These are phyloP conservation scores for Hapsidospora chrysogenum DNA, from an alignment of 495 filamentous ascomycete genomes.

Conservation along the genomic window DNA sequence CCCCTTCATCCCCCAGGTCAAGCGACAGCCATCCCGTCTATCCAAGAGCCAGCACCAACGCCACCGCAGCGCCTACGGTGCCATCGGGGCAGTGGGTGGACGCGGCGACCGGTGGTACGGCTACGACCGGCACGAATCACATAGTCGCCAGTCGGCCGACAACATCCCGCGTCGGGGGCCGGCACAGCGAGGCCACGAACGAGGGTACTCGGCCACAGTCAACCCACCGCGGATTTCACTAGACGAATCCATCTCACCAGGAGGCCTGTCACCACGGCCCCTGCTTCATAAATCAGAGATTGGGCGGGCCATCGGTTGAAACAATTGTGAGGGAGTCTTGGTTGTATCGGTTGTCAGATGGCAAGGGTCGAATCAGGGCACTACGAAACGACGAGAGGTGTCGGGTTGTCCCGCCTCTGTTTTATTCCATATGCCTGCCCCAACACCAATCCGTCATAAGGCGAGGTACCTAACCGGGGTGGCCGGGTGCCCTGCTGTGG, in stretches of 20 bases:
- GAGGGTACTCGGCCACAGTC: conserved; percentile 24
- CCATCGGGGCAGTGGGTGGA: conserved; percentile 19
- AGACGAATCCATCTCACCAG: conserved; percentile 17
- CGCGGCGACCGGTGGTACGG: conserved; percentile 15
- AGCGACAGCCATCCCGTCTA: conserved; percentile 21
- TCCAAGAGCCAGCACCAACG: conserved; percentile 22
- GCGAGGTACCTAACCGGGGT: too few relatives aligned
- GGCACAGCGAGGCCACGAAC: conserved; percentile 6
- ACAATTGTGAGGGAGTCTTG: not conserved
- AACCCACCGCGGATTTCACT: conserved; percentile 21
- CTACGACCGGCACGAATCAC: conserved; percentile 3
- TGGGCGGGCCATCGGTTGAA: conserved; percentile 27
- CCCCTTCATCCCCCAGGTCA: conserved; percentile 22
- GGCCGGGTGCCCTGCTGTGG: too few relatives aligned
- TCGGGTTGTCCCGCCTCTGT: too few relatives aligned
- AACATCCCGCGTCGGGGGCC: conserved; percentile 2
- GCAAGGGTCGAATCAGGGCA: too few relatives aligned
- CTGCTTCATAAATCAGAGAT: conserved; percentile 20
- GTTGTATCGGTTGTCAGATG: too few relatives aligned
- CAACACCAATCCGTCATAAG: too few relatives aligned
- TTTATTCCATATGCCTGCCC: too few relatives aligned
- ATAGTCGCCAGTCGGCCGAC: conserved; percentile 7
- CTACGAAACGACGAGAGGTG: too few relatives aligned
- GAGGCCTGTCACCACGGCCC: conserved; percentile 21
- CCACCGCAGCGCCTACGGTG: conserved; percentile 21